Evolutionary conservation across 1,139 yeast genomes (phyloP), one percentile per base, ranked within the genome.

Genomic region (Pichia cactophila): DNA sequence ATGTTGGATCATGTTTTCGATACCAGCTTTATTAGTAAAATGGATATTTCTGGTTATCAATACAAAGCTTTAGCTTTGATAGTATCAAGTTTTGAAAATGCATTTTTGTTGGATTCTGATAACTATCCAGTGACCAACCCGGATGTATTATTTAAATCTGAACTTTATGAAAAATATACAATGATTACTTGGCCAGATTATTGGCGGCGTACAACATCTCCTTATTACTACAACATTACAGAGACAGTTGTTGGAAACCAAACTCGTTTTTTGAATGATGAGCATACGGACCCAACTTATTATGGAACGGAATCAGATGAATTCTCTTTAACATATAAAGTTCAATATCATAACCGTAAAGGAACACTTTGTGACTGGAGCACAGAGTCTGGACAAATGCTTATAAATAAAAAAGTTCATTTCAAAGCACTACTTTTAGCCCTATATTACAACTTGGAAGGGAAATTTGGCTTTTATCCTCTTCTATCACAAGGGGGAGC

Each of bases 141-240:
- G 14, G 81, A 76, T 52, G 67, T 66, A 52, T 61, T 77, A 43
- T 73, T 69, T 49, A 53, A 45, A 17, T 56, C 63, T 4, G 55
- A 59, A 12, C 49, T 61, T 9, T 63, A 56, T 49, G 39, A 55
- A 28, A 51, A 58, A 17, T 56, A 55, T 44, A 57, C 58, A 26
- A 61, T 63, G 66, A 57, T 69, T 37, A 66, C 80, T 23, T 81
- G 86, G 86, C 86, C 86, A 10, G 86, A 81, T 60, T 81, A 75
- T 60, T 81, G 86, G 86, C 69, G 74, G 57, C 70, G 85, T 57
- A 73, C 83, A 1, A 77, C 80, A 1, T 75, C 80, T 16, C 86
- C 86, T 2, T 62, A 64, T 39, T 81, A 70, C 56, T 81, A 79
- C 58, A 71, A 78, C 29, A 73, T 80, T 50, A 77, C 83, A 2